Evolutionary conservation across 176 grass and related monocot genomes (phyloP).

Genomic region (Bolboschoenus planiculmis): DNA sequence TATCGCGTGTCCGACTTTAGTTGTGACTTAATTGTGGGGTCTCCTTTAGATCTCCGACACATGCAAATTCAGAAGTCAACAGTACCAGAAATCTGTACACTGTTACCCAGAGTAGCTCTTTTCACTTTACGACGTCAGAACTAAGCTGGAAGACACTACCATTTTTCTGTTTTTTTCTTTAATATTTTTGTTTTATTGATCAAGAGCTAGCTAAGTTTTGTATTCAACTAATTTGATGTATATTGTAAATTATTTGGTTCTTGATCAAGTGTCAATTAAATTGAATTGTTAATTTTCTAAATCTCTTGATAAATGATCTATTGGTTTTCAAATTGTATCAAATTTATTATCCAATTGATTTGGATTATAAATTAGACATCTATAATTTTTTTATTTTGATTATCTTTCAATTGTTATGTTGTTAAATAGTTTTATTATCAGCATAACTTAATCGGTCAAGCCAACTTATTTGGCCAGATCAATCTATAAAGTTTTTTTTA

Average conservation of each 20-base stretch:
- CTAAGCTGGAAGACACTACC: neutral
- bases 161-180: neutral
- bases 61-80: neutral
- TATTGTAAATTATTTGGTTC: neutral
- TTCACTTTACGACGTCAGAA: neutral
- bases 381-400: no score
- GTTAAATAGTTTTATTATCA: no score
- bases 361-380: no score
- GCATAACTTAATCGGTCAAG: no score
- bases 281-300: no score
- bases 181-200: neutral
- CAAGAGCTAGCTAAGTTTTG: neutral
- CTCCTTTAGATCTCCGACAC: neutral
- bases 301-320: no score
- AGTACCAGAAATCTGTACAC: neutral
- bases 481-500: no score
- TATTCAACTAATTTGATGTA: neutral
- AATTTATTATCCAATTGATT: no score
- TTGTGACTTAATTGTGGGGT: neutral
- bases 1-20: neutral
- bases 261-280: neutral
- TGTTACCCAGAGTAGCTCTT: neutral
- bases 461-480: no score
- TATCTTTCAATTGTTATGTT: no score
- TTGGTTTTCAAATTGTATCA: no score